Conservation (phyloP, 495 filamentous ascomycete species). For the Paragyromitra xinjiangensis region DNA sequence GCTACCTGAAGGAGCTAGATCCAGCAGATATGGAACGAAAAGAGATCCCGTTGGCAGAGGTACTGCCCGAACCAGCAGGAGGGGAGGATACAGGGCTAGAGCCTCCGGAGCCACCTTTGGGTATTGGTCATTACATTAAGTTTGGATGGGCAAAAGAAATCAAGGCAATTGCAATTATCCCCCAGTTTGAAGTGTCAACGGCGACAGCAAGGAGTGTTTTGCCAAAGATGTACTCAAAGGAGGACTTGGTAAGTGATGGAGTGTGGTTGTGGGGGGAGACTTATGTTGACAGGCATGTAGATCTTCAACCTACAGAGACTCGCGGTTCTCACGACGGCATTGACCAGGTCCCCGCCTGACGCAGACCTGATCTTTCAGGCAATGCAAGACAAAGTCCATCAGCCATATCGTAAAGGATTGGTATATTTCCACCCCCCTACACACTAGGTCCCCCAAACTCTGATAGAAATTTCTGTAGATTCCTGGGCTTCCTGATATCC, state of each 20-base stretch:
- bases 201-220: slow-evolving; percentile 85
- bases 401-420: slow-evolving; percentile 86
- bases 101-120: slow-evolving; percentile 85
- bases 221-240: slow-evolving; percentile 75
- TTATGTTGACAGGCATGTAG: slow-evolving; percentile 58
- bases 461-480: slow-evolving; percentile 61
- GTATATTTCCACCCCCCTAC: slow-evolving; percentile 18
- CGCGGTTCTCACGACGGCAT: slow-evolving; percentile 82
- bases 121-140: slow-evolving; percentile 91
- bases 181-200: slow-evolving; percentile 90
- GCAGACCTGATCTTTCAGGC: slow-evolving; percentile 90
- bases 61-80: slow-evolving; percentile 84
- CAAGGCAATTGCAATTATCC: slow-evolving; percentile 93
- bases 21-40: slow-evolving; percentile 83
- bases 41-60: slow-evolving; percentile 95
- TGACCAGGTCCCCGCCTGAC: slow-evolving; percentile 89
- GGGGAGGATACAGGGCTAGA: slow-evolving; percentile 83
- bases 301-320: slow-evolving; percentile 94
- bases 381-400: slow-evolving; percentile 98
- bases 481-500: slow-evolving; percentile 88
- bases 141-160: slow-evolving; percentile 92
- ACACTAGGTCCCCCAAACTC: background rate
- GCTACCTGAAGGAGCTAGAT: slow-evolving; percentile 88
- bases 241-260: slow-evolving; percentile 72
- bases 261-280: background rate